Percentiles rank a stretch among this genome's conserved stretches.
Conservation (phyloP, 148 eudicot species). For the Camellia japonica region DNA sequence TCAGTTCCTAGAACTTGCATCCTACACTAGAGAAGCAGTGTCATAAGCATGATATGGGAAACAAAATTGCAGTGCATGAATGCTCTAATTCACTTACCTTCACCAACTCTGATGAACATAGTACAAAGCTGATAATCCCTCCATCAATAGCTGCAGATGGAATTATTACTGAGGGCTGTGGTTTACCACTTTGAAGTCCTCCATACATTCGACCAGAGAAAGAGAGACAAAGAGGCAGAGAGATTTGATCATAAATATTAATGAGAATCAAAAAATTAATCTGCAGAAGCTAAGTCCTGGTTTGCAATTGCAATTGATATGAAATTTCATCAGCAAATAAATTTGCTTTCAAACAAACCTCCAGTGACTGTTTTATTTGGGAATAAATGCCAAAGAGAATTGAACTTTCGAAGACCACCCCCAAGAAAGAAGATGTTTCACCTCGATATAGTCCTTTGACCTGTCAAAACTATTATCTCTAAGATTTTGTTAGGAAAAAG, state of each 20-base stretch:
- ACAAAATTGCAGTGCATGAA: constrained; percentile 4
- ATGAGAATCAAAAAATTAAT: background rate
- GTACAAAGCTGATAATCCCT: constrained; percentile 69
- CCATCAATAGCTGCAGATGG: constrained; percentile 85
- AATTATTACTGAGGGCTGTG: constrained; percentile 57
- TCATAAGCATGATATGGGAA: constrained; percentile 5
- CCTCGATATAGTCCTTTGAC: constrained; percentile 94
- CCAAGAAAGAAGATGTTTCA: constrained; percentile 83
- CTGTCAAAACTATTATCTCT: constrained; percentile 36
- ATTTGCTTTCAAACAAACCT: constrained; percentile 42
- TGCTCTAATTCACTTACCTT: constrained; percentile 47
- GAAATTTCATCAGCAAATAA: background rate
- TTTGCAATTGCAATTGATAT: background rate
- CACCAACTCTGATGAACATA: constrained; percentile 80
- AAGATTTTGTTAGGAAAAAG: background rate
- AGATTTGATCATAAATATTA: background rate
- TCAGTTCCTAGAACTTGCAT: constrained; percentile 97
- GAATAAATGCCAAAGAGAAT: constrained; percentile 88
- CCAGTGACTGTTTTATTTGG: constrained; percentile 68
- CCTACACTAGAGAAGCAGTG: constrained; percentile 73
- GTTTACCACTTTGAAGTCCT: constrained; percentile 51
- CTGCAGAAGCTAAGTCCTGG: constrained; percentile 6
- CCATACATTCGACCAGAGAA: constrained; percentile 37
- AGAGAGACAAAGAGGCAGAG: constrained; percentile 5
- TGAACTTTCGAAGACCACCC: constrained; percentile 92